Base-by-base conservation (phyloP, 345 rosid species). In the Toxicodendron radicans region DNA sequence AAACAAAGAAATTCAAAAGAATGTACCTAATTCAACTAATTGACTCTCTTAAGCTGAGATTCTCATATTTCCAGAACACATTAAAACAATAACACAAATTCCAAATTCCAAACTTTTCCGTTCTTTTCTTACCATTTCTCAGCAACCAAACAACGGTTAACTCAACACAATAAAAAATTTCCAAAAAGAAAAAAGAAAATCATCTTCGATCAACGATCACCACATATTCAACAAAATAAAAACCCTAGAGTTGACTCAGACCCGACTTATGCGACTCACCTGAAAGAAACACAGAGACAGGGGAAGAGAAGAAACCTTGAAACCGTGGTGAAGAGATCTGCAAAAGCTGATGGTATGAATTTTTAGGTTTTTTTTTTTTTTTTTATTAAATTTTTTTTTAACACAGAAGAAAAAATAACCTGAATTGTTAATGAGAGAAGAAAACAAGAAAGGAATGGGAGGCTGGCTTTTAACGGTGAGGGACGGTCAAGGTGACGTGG, bases 171-270 rank as follows among this genome's bases (percentile, higher is more conserved):
- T 32, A 11, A 30, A 62, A 41, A 38, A 32, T 51, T 14, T 4
- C 18, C 30, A 52, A 14, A 38, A 49, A 49, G 8, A 17, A 62
- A 18, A n/a, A 23, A 43, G 14, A 49, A 16, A 66, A 70, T 23
- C 68, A 79, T 52, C 66, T 32, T 12, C 43, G 24, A 59, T 67
- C 58, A 66, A 68, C 38, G 51, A 72, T 48, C 66, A 60, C 48
- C 30, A 49, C 0, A 0, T 8, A 18, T 62, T n/a, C 23, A 13
- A 48, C 18, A 16, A 71, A 56, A 1, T 71, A 5, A 58, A 81
- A 80, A 78, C 82, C 89, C 81, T 62, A 74, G 74, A 78, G 86
- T 81, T 78, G 88, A 83, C 85, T 78, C 63, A 62, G 41, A 12
- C 61, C 9, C 73, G 73, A 76, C 66, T 75, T 56, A 52, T 10